These are phyloP conservation scores for Oryza glaberrima DNA, from an alignment of 176 grass and related monocot genomes.

Conservation along the genomic window DNA sequence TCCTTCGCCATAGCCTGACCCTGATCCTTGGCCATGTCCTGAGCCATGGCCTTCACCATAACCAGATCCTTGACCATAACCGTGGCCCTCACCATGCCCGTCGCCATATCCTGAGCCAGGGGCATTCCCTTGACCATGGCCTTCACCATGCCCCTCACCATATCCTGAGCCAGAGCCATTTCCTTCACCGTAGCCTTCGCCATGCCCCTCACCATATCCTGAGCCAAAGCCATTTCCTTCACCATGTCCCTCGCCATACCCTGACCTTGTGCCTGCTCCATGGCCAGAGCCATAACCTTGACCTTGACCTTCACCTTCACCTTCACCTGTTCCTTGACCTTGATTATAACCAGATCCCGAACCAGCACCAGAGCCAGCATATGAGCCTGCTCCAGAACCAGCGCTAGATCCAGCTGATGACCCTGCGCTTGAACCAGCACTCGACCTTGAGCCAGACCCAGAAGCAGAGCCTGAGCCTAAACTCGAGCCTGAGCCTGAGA, in stretches of 20 bases:
- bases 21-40: conserved; percentile 17
- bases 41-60: conserved; percentile 9
- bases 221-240: conserved; percentile 12
- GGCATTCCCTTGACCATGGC: not conserved
- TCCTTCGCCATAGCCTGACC: not conserved
- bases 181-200: conserved; percentile 37
- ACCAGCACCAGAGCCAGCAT: not conserved
- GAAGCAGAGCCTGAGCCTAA: not conserved
- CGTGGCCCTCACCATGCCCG: not conserved
- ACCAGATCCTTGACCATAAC: conserved; percentile 21
- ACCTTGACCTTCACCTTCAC: conserved; percentile 24
- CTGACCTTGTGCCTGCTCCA: not conserved
- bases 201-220: conserved; percentile 28
- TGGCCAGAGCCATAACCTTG: conserved; percentile 19
- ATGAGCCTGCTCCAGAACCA: conserved; percentile 4
- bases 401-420: conserved; percentile 17
- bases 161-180: conserved; percentile 9
- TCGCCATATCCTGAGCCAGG: not conserved
- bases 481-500: not conserved
- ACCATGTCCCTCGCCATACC: conserved; percentile 15
- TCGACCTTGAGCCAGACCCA: not conserved
- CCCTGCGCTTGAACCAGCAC: not conserved
- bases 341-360: conserved; percentile 22
- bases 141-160: conserved; percentile 13
- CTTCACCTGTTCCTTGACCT: conserved; percentile 44